Evolutionary conservation across 768 basidiomycete genomes (phyloP), one percentile per base, ranked within the genome.

Genomic region (Hygrocybe punicea): DNA sequence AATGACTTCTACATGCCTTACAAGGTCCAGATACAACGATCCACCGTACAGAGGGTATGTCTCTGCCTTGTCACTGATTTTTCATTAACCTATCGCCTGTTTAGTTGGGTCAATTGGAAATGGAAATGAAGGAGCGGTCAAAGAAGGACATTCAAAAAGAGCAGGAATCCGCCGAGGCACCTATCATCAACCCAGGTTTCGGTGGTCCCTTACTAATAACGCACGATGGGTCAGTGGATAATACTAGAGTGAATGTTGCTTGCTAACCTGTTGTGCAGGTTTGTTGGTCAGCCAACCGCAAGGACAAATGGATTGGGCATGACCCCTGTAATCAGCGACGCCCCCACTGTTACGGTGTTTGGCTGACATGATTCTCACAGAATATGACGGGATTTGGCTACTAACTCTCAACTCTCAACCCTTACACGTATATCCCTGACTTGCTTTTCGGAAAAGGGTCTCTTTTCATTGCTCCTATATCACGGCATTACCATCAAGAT

Each of bases 1-100:
- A 93, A 92, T 66, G 97, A 99, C 73, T 98, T 96, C 76, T 91
- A 91, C 69, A 97, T 96, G 91, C 97, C 97, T 1, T 98, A 91
- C 72, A 86, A 85, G 69, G 87, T 97, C 48, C 96, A 98, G 71
- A 82, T 85, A 33, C 87, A 91, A 65, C 84, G 94, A 55, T 82
- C 87, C 36, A 76, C 87, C 67, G 81, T 89, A 16, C 89, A 89
- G 56, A 90, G 84, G 81, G 88, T 87, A 55, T 10, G 73, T 58
- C 34, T 23, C 53, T 11, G 35, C 16, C 33, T 21, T 40, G 37
- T 35, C 53, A 53, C 10, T 10, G 17, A 16, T 2, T 47, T 37
- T 40, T 39, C 13, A 48, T 55, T 56, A 40, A 58, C 36, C 63
- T 45, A 64, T 62, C 5, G 44, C 11, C 54, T 60, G n/a, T 57